These are phyloP conservation scores for Fraxinus anomala DNA, from an alignment of 257 asterid species.

Conservation along the genomic window DNA sequence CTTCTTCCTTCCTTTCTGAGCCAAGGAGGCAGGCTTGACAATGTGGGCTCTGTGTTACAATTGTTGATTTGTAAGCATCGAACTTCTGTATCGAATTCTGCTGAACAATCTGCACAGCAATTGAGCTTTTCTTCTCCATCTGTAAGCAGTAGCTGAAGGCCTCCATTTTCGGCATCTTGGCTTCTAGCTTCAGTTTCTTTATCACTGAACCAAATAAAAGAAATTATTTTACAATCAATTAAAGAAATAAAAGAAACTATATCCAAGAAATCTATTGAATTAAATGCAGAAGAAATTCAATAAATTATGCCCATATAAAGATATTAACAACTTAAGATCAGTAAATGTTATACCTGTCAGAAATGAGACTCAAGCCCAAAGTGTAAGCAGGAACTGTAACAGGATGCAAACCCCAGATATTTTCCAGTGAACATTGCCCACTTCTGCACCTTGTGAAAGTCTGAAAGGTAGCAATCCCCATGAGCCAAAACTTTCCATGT, in stretches of 20 bases:
- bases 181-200: constrained; percentile 34
- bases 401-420: constrained; percentile 75
- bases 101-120: constrained; percentile 53
- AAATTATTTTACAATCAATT: not conserved
- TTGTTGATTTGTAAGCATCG: constrained; percentile 22
- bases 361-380: constrained; percentile 61
- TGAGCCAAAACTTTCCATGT: constrained; percentile 57
- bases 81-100: constrained; percentile 50
- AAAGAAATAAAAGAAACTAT: not conserved
- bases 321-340: not conserved
- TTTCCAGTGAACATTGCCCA: constrained; percentile 66
- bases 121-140: constrained; percentile 33
- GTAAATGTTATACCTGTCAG: constrained; percentile 45
- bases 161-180: constrained; percentile 32
- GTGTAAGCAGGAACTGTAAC: constrained; percentile 63
- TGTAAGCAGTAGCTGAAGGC: constrained; percentile 25
- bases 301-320: no score
- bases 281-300: not conserved
- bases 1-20: constrained; percentile 61
- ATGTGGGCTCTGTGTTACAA: constrained; percentile 37
- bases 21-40: constrained; percentile 73
- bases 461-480: constrained; percentile 79
- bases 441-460: constrained; percentile 68
- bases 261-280: not conserved
- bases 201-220: constrained; percentile 29